Conservation (phyloP, 306 rosid species). For the Quercus aquifolioides region DNA sequence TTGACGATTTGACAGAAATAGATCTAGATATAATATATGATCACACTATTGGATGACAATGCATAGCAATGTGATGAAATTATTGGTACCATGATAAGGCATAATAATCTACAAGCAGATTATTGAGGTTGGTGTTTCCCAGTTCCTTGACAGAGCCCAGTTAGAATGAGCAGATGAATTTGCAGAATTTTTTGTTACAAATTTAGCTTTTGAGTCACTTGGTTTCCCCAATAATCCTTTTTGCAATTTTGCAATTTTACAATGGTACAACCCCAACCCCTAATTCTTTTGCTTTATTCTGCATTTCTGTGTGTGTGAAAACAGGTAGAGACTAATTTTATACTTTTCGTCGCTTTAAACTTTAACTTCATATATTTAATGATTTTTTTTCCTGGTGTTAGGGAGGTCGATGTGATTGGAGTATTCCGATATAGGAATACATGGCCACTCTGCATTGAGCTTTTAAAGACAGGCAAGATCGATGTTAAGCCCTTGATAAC, state of each 20-base stretch:
- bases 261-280: too few species aligned
- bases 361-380: not conserved
- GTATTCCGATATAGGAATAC: constrained; percentile 44
- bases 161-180: too few species aligned
- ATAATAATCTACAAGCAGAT: too few species aligned
- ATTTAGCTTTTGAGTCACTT: too few species aligned
- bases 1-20: not conserved
- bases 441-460: constrained; percentile 48
- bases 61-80: not conserved
- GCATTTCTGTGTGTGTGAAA: too few species aligned
- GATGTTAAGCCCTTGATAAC: constrained; percentile 45
- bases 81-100: not conserved
- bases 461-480: constrained; percentile 34
- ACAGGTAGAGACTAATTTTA: too few species aligned
- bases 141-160: too few species aligned
- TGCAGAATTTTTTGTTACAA: too few species aligned
- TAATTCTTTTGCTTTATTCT: too few species aligned
- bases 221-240: not conserved
- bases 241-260: not conserved
- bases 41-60: not conserved
- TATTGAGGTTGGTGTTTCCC: too few species aligned
- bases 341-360: not conserved
- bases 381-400: not conserved
- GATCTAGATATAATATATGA: not conserved
- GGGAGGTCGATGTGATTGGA: constrained; percentile 41